Evolutionary conservation across 164 flowering plant species (phyloP).

Genomic region (Malania oleifera): DNA sequence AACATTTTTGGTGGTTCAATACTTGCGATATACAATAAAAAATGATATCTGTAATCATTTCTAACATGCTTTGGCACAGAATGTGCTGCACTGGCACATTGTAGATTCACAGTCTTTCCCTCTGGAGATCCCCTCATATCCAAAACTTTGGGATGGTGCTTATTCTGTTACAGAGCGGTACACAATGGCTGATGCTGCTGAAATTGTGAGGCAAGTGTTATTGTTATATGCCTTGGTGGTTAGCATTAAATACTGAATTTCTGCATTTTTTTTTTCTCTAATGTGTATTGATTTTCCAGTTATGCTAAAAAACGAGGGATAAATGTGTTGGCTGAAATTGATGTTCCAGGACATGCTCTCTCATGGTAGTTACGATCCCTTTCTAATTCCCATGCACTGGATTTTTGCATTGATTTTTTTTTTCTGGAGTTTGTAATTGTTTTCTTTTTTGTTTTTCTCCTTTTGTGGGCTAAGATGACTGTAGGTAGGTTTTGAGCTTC

Average conservation of each 20-base stretch:
- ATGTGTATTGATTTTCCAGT: conserved; percentile 28
- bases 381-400: not conserved
- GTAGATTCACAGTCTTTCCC: conserved; percentile 90
- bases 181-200: conserved; percentile 72
- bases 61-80: conserved; percentile 33
- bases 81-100: conserved; percentile 95
- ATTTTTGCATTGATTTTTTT: too few relatives aligned
- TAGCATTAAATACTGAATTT: not conserved
- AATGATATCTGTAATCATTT: not conserved
- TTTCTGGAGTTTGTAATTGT: not conserved
- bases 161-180: conserved; percentile 68
- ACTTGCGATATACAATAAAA: not conserved
- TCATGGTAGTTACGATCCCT: conserved; percentile 51
- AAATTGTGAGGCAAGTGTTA: conserved; percentile 60
- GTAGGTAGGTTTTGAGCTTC: conserved; percentile 1
- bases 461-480: not conserved
- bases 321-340: conserved; percentile 78
- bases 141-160: conserved; percentile 87
- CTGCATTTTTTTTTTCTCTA: not conserved
- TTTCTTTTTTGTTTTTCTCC: not conserved
- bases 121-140: conserved; percentile 85
- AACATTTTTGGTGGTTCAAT: not conserved
- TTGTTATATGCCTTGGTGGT: conserved; percentile 7
- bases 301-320: conserved; percentile 74
- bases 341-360: conserved; percentile 84